Base-by-base conservation (phyloP, 306 rosid species). In the Carpinus viminea region DNA sequence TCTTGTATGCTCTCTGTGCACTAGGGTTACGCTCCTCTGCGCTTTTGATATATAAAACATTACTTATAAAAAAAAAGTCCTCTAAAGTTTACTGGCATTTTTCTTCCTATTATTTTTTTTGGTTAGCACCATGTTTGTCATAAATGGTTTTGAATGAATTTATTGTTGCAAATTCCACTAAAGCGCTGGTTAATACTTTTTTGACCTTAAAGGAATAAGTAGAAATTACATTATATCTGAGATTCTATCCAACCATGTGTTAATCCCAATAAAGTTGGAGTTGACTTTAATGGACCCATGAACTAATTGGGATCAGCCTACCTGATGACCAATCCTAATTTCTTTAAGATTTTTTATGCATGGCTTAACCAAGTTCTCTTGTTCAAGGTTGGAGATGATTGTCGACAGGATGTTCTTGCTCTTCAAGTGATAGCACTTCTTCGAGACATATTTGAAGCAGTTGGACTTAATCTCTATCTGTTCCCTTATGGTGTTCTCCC, bases 331-430 rank as follows among this genome's bases (percentile, higher is more conserved):
- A 21, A 46, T 12, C 70, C 74, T n/a, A 69, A 41, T 6, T 43
- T 46, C 34, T 15, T 56, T 48, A 11, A 71, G 36, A 12, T 24
- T 61, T 75, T 60, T 83, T 31, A 17, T 76, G 77, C 83, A 70
- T 76, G 75, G 76, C 70, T 81, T 88, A 64, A 86, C 75, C 31
- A 17, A 64, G 74, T 74, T 80, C 64, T 83, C 47, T 84, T 83
- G 15, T 85, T 84, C 34, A 74, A 92, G 99, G 98, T 92, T 77
- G 99, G 99, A 89, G 99, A 95, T 84, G 99, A 95, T 87, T 95
- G 99, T 85, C 90, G 99, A 76, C 99, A 95, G 88, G 99, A 95
- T 83, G 97, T 95, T 82, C 98, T 95, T 78, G 99, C 99, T 79
- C 97, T 95, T 86, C 99, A 95, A 93, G 98, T 95, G 78, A 95